These are phyloP conservation scores for Scolecobasidium constrictum DNA, from an alignment of 2,329 filamentous ascomycete genomes.

Conservation along the genomic window DNA sequence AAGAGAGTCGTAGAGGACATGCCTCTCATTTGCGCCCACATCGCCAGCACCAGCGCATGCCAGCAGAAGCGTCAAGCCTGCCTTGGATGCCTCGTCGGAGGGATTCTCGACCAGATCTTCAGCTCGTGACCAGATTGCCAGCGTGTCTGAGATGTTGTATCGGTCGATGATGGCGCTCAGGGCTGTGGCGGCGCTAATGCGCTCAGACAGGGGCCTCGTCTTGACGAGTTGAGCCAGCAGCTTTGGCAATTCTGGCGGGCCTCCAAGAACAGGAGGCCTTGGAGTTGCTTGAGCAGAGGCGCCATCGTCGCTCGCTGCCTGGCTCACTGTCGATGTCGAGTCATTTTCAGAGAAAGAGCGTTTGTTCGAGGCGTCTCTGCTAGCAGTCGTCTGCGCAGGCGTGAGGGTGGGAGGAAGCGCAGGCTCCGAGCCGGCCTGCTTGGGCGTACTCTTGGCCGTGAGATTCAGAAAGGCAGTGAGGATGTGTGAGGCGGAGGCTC, in stretches of 20 bases:
- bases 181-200: conserved; percentile 21
- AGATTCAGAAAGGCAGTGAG: conserved; percentile 26
- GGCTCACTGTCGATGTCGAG: not conserved
- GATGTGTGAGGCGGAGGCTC: conserved; percentile 25
- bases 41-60: conserved; percentile 22
- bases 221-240: conserved; percentile 22
- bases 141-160: conserved; percentile 25
- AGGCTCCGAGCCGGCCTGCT: too few species aligned
- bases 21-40: conserved; percentile 24
- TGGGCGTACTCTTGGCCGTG: too few species aligned
- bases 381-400: too few species aligned
- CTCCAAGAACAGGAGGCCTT: conserved; percentile 18
- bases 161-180: conserved; percentile 23
- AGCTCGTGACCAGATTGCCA: conserved; percentile 25
- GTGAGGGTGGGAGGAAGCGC: conserved; percentile 20
- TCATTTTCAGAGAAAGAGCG: conserved; percentile 15
- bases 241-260: conserved; percentile 23
- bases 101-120: conserved; percentile 26
- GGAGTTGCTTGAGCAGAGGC: not conserved
- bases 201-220: conserved; percentile 17
- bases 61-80: conserved; percentile 24
- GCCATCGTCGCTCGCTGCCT: not conserved
- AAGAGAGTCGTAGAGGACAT: conserved; percentile 26
- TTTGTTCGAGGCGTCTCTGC: too few species aligned
- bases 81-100: conserved; percentile 21